Base-by-base conservation (phyloP, 441 rosid genomes). In the Adansonia grandidieri region DNA sequence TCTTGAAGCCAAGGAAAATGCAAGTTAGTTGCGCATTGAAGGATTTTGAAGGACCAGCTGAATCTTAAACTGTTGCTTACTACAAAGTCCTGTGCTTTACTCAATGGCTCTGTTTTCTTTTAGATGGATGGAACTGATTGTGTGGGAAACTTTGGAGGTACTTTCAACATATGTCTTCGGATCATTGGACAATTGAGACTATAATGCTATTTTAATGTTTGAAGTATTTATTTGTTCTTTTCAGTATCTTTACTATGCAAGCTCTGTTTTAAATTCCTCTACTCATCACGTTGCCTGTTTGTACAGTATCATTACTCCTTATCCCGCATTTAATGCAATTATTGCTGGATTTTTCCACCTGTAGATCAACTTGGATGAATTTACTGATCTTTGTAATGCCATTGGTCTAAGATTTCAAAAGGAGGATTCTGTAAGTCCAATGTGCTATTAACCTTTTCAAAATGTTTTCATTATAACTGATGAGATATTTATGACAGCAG, bases 381-480 rank as follows among this genome's bases (percentile, higher is more conserved):
- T 96, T 79, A 68, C 88, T 79, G 99, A 96, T 70, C 94, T 96
- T 77, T 94, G 99, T 88, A 91, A 93, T 79, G 99, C 99, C 79
- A 96, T 96, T 84, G 98, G 93, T 66, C 82, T 94, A 71, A 89
- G 96, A 81, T 96, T 96, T 81, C 92, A 89, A 70, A 96, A 94
- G 86, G 99, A 94, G 88, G 98, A 94, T 79, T 80, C 82, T 71
- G 99, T 96, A 85, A 92, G 98, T 93, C 65, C 9, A 56, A 58
- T 68, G 71, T 77, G 47, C 73, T 86, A 56, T 40, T 72, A 72
- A 73, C 40, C 48, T 73, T 73, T 67, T 44, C 70, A 11, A 5
- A 44, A 66, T 15, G 15, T 71, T 28, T 73, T 54, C 50, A 51
- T 73, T 72, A n/a, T 45, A 61, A 75, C 37, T 70, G 65, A 4